phyloP scores from a whole-genome alignment of 805 yeast species.

The Candida hispaniensis region DNA sequence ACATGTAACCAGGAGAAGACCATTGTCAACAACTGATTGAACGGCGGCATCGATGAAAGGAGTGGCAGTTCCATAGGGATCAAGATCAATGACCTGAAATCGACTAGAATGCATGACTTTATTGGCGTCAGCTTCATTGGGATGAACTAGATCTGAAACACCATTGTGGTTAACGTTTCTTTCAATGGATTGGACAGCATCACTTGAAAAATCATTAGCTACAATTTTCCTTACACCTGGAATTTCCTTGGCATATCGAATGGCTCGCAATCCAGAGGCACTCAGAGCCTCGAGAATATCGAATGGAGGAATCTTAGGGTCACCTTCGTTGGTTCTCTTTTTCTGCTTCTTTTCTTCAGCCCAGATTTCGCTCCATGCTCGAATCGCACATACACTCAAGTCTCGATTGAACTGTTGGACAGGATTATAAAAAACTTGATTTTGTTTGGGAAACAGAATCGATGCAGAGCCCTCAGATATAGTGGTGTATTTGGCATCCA shows the following conservation, averaged over 20 bases:
- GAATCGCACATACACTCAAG: conserved; percentile 69
- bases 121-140: conserved; percentile 87
- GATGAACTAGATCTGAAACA: conserved; percentile 44
- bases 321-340: conserved; percentile 17
- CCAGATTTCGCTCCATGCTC: conserved; percentile 71
- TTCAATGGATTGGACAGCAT: conserved; percentile 73
- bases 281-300: conserved; percentile 75
- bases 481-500: conserved; percentile 17
- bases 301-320: conserved; percentile 40
- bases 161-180: conserved; percentile 60
- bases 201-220: conserved; percentile 82
- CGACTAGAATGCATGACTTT: conserved; percentile 49
- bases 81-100: conserved; percentile 84
- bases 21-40: conserved; percentile 73
- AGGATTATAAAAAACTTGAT: conserved; percentile 86
- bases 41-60: conserved; percentile 92
- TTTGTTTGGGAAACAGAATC: conserved; percentile 69
- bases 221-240: conserved; percentile 61
- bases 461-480: conserved; percentile 72
- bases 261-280: conserved; percentile 91
- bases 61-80: conserved; percentile 96
- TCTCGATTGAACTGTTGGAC: conserved; percentile 96
- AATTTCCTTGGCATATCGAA: conserved; percentile 85
- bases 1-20: conserved; percentile 81
- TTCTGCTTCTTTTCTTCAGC: conserved; percentile 28